Evolutionary conservation across 306 rosid genomes (phyloP).

Genomic region (Dryas octopetala): DNA sequence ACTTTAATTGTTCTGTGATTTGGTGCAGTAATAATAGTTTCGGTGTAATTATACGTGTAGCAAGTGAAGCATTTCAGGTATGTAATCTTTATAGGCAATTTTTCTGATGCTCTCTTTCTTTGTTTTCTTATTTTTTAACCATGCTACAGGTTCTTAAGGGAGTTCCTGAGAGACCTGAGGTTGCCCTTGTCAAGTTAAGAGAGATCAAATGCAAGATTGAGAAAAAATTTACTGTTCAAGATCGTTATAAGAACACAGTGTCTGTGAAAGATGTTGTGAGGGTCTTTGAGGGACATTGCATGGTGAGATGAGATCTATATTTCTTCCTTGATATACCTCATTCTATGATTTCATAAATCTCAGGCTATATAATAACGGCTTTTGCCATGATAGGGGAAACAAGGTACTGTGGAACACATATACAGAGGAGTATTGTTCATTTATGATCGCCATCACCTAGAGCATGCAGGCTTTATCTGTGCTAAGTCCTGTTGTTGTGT

Average conservation of each 20-base stretch:
- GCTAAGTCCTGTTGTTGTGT: conserved; percentile 84
- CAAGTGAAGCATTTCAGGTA: conserved; percentile 98
- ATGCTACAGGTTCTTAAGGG: conserved; percentile 87
- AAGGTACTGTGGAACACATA: conserved; percentile 98
- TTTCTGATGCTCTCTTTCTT: background rate
- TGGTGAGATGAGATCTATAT: conserved; percentile 59
- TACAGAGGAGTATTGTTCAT: conserved; percentile 82
- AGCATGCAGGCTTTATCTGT: conserved; percentile 97
- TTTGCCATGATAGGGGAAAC: conserved; percentile 63
- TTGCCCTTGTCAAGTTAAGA: conserved; percentile 74
- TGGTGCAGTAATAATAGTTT: conserved; percentile 85
- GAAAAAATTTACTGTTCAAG: conserved; percentile 80
- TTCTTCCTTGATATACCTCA: conserved; percentile 9
- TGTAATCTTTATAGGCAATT: background rate
- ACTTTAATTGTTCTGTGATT: conserved; percentile 12
- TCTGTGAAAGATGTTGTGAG: conserved; percentile 85
- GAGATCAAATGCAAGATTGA: conserved; percentile 93
- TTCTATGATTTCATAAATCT: conserved; percentile 15
- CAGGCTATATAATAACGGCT: conserved; percentile 4
- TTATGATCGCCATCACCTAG: conserved; percentile 94
- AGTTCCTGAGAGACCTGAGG: conserved; percentile 87
- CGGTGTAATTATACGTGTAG: conserved; percentile 93
- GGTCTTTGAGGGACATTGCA: conserved; percentile 88
- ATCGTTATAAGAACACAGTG: conserved; percentile 65
- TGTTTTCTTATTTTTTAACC: conserved; percentile 19